Percentiles rank a stretch among this genome's conserved stretches.
These are phyloP conservation scores for Neofusicoccum parvum DNA, from an alignment of 2,329 filamentous ascomycete species.

Conservation along the genomic window DNA sequence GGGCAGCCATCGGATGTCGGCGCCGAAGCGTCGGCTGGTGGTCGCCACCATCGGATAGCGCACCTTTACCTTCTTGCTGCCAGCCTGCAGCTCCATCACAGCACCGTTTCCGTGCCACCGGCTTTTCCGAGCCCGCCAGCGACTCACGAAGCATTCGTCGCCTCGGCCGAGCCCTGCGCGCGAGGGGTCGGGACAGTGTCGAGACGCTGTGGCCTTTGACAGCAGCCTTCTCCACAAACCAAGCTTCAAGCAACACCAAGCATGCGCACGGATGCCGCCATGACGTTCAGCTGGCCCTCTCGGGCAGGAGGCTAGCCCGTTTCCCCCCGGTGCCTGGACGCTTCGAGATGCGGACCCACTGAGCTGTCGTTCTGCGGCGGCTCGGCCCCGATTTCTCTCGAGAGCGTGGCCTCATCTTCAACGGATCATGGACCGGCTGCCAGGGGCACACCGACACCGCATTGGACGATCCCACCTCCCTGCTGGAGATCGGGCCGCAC, in stretches of 20 bases:
- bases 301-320: neutral
- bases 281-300: neutral
- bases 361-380: neutral
- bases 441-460: constrained; percentile 4
- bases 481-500: constrained; percentile 4
- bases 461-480: constrained; percentile 2
- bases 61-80: neutral
- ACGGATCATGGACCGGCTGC: neutral
- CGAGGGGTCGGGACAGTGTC: neutral
- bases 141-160: neutral
- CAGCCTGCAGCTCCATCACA: neutral
- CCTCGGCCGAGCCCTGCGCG: constrained; percentile 2
- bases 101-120: neutral
- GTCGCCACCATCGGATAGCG: neutral
- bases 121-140: neutral
- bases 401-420: constrained; percentile 8
- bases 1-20: neutral
- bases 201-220: neutral
- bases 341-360: neutral
- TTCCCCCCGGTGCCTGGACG: neutral
- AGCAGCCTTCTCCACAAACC: neutral
- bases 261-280: neutral
- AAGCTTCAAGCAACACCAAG: constrained; percentile 2
- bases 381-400: constrained; percentile 9
- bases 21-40: neutral